Evolutionary conservation across 768 basidiomycete genomes (phyloP).

Genomic region (Mycena crocata): DNA sequence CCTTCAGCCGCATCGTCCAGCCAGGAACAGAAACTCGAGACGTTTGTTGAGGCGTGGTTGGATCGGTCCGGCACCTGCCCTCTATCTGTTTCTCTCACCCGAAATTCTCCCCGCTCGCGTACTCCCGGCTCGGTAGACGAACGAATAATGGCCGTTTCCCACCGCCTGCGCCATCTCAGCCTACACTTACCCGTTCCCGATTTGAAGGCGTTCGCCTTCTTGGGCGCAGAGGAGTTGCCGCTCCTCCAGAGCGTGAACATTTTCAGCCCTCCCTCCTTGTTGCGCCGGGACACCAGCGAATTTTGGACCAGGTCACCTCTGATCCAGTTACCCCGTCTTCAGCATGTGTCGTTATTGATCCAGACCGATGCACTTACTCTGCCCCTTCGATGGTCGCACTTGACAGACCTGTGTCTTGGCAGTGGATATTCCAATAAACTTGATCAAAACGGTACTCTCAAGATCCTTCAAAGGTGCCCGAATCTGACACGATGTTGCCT

Average conservation of each 20-base stretch:
- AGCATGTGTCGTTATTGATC: not conserved
- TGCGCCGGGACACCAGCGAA: not conserved
- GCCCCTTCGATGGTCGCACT: constrained; percentile 9
- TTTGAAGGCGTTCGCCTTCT: not conserved
- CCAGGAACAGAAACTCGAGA: not conserved
- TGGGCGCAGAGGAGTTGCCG: not conserved
- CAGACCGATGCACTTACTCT: not conserved
- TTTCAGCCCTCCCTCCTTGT: not conserved
- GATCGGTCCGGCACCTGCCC: not conserved
- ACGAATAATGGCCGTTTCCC: not conserved
- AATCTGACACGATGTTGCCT: not conserved
- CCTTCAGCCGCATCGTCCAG: no score
- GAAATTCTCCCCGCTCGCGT: not conserved
- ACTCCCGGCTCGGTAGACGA: not conserved
- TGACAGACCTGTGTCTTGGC: constrained; percentile 11
- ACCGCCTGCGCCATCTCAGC: not conserved
- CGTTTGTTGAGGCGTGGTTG: not conserved
- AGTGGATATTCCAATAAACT: not conserved
- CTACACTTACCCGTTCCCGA: not conserved
- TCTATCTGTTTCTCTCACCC: not conserved
- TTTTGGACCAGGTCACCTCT: not conserved
- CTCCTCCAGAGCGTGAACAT: not conserved
- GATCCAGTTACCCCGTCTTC: not conserved
- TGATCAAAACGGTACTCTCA: not conserved
- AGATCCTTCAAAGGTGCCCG: not conserved